Base-by-base conservation (phyloP, 2,329 filamentous ascomycete species). In the Fusarium anguioides region DNA sequence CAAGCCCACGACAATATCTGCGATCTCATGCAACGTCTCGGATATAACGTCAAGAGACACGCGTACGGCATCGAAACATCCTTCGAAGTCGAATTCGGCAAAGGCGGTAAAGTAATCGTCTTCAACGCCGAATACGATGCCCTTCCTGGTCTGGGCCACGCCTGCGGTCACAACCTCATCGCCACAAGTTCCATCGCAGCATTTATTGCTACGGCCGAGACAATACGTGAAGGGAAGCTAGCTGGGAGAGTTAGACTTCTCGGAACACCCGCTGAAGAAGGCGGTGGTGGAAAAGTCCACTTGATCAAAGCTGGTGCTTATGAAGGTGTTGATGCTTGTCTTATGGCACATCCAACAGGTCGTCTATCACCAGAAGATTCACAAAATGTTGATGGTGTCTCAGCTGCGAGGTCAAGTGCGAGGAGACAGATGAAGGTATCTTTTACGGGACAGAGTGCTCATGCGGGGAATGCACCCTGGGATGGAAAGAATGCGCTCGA, bases 401-500 rank as follows among this genome's bases (percentile, higher is more conserved):
- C 80, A 23, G 64, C 74, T 6, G 81, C 86, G 56, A 78, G 77
- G 12, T 82, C 84, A 0, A 76, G 86, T 6, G 82, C 85, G 57
- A 79, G 82, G 4, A 87, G 85, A 1, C 76, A 78, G 39, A 80
- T 87, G 63, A 80, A 79, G 20, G 84, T 83, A 1, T 82, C 83
- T 17, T 88, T 86, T 63, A 80, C 81, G 2, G 87, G 87, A 2
- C 81, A 80, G 48, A 83, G 82, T 54, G 85, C 87, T 0, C 86
- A 89, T 64, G 86, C 86, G 0, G 86, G 83, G 1, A 82, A 82
- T 5, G 82, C 78, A n/a, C 87, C 86, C 0, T 88, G 86, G 86
- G 78, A 85, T 7, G 87, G 87, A 0, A 80, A 85, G 66, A 89
- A 89, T 69, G 86, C 87, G 0, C 80, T 88, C 0, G 87, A 89